Conservation (phyloP, 805 yeast genomes). For the Teunomyces stri region DNA sequence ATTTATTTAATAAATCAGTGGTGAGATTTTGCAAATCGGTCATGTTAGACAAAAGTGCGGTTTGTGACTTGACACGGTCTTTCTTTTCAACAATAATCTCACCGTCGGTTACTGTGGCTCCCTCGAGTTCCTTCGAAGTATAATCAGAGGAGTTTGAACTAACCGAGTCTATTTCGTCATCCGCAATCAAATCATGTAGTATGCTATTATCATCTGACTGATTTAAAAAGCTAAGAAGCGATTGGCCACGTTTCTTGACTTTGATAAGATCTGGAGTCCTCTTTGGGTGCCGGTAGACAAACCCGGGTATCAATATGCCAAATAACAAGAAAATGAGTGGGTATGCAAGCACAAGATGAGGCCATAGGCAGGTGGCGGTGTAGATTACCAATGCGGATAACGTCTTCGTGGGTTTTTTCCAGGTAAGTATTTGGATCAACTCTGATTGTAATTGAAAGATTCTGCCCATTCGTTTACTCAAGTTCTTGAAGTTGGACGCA, state of each 20-base stretch:
- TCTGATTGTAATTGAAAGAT: conserved; percentile 63
- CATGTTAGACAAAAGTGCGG: conserved; percentile 57
- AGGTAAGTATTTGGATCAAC: conserved; percentile 57
- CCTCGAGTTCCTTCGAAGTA: neutral
- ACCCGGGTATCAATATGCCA: conserved; percentile 69
- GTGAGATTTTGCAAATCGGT: conserved; percentile 70
- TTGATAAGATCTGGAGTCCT: conserved; percentile 43
- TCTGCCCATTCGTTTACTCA: conserved; percentile 55
- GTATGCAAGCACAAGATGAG: conserved; percentile 60
- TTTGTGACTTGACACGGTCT: conserved; percentile 31
- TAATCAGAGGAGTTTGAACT: conserved; percentile 8
- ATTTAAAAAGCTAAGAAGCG: conserved; percentile 44
- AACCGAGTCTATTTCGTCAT: conserved; percentile 8
- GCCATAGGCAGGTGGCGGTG: conserved; percentile 69
- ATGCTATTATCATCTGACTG: conserved; percentile 31
- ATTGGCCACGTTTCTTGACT: conserved; percentile 51
- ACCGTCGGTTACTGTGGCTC: conserved; percentile 4
- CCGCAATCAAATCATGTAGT: conserved; percentile 23
- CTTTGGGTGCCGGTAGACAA: conserved; percentile 64
- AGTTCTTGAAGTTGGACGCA: conserved; percentile 53
- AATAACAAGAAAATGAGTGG: conserved; percentile 59
- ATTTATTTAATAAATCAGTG: conserved; percentile 47
- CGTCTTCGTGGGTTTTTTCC: conserved; percentile 77
- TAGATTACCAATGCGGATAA: conserved; percentile 55
- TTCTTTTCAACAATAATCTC: conserved; percentile 10